Percentiles rank a stretch among this genome's conserved stretches.
phyloP scores from a whole-genome alignment of 2,329 filamentous ascomycete species.

The Parafenestella ontariensis region DNA sequence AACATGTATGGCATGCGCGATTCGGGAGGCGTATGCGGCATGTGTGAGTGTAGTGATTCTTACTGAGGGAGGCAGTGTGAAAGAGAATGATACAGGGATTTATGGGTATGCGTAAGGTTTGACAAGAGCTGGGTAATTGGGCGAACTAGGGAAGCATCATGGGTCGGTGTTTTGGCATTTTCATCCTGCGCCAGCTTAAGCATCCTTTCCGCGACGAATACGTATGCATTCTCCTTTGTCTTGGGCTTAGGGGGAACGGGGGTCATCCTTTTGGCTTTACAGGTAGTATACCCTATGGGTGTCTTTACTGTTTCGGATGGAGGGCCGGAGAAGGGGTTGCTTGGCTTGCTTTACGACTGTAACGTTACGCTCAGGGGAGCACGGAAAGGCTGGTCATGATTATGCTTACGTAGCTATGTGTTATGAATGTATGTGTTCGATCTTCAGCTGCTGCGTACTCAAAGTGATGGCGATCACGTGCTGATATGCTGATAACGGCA shows the following conservation, averaged over 20 bases:
- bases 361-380: slow-evolving; percentile 10
- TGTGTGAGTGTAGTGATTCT: slow-evolving; percentile 76
- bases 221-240: slow-evolving; percentile 1
- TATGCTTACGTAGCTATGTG: slow-evolving; percentile 33
- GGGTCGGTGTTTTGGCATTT: slow-evolving; percentile 12
- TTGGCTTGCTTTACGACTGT: slow-evolving; percentile 12
- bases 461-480: slow-evolving; percentile 14
- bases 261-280: not conserved
- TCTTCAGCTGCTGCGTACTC: not conserved
- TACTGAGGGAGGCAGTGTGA: slow-evolving; percentile 53
- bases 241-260: not conserved
- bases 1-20: slow-evolving; percentile 77
- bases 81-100: slow-evolving; percentile 53
- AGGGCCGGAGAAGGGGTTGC: slow-evolving; percentile 2
- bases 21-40: slow-evolving; percentile 77
- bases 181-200: slow-evolving; percentile 6
- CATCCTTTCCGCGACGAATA: not conserved
- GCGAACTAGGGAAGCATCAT: not conserved
- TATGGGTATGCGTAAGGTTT: slow-evolving; percentile 9
- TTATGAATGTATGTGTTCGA: slow-evolving; percentile 35
- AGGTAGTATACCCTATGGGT: not conserved
- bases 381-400: slow-evolving; percentile 4
- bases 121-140: not conserved
- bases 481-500: slow-evolving; percentile 11
- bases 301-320: not conserved